Conservation (phyloP, 208 protist genomes). For the Leishmania major region DNA sequence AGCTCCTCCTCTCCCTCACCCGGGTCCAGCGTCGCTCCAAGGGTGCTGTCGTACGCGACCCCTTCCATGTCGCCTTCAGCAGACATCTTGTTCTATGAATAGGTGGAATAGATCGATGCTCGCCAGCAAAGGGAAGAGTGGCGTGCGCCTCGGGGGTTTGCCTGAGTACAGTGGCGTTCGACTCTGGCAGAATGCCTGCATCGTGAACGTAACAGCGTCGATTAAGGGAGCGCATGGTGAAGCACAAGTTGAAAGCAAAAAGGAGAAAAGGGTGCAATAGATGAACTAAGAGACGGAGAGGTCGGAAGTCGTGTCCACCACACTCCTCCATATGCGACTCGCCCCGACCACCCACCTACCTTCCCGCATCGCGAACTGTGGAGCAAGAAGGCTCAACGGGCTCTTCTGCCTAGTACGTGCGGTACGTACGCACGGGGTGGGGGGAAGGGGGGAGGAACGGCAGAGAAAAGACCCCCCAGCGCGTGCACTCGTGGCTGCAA, state of each 20-base stretch:
- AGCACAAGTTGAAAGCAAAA: background rate
- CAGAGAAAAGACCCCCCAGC: background rate
- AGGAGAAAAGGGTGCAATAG: background rate
- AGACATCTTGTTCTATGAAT: constrained; percentile 8
- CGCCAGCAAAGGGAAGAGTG: background rate
- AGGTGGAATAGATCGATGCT: background rate
- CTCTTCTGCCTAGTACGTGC: background rate
- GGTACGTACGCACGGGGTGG: background rate
- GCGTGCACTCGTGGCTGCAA: background rate
- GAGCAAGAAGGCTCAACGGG: background rate
- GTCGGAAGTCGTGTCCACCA: background rate
- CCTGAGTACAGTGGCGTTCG: background rate
- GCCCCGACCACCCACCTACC: background rate
- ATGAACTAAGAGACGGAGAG: background rate
- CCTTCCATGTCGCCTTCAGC: background rate
- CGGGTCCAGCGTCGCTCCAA: constrained; percentile 26
- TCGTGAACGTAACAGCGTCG: background rate
- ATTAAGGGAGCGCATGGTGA: background rate
- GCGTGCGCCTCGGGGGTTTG: background rate
- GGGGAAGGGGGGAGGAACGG: too few species aligned
- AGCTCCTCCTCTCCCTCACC: constrained; percentile 28
- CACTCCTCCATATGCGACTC: background rate
- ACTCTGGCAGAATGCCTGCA: background rate
- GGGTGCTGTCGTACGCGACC: constrained; percentile 8
- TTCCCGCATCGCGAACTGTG: background rate